A percentile compares a stretch with the other conserved stretches of the same genome.
Evolutionary conservation across 1,284 basidiomycete species (phyloP).

Genomic region (Phlebopus sp.): DNA sequence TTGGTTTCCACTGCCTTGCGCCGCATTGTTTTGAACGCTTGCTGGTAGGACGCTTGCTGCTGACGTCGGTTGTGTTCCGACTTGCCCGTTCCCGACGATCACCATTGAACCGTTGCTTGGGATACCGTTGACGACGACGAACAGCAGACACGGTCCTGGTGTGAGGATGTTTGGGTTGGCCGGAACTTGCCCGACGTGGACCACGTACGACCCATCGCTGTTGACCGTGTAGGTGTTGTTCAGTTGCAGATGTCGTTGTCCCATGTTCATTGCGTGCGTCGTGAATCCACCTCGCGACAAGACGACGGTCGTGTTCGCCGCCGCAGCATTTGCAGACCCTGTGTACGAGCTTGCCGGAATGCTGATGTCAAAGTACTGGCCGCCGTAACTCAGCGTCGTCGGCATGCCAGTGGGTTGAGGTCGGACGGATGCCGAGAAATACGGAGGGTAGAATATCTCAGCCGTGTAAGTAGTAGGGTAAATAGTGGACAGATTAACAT

Average conservation of each 20-base stretch:
- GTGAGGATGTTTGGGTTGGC: conserved; percentile 83
- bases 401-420: conserved; percentile 77
- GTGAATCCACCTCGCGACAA: conserved; percentile 89
- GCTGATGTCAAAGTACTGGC: conserved; percentile 68
- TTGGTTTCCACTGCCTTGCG: conserved; percentile 14
- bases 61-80: conserved; percentile 62
- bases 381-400: conserved; percentile 77
- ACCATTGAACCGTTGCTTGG: conserved; percentile 77
- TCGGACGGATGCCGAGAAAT: conserved; percentile 73
- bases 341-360: conserved; percentile 62
- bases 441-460: conserved; percentile 85
- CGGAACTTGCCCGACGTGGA: conserved; percentile 79
- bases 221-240: conserved; percentile 83
- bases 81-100: conserved; percentile 76
- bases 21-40: conserved; percentile 19
- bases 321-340: conserved; percentile 66
- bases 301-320: conserved; percentile 76
- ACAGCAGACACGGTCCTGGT: conserved; percentile 83
- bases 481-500: conserved; percentile 64
- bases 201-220: conserved; percentile 64
- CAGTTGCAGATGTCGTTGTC: conserved; percentile 74
- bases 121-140: conserved; percentile 79
- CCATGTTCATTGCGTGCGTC: conserved; percentile 96
- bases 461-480: conserved; percentile 87
- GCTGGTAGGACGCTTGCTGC: conserved; percentile 51